A percentile compares a stretch with the other conserved stretches of the same genome.
These are phyloP conservation scores for Candida takata DNA, from an alignment of 805 yeast species.

Conservation along the genomic window DNA sequence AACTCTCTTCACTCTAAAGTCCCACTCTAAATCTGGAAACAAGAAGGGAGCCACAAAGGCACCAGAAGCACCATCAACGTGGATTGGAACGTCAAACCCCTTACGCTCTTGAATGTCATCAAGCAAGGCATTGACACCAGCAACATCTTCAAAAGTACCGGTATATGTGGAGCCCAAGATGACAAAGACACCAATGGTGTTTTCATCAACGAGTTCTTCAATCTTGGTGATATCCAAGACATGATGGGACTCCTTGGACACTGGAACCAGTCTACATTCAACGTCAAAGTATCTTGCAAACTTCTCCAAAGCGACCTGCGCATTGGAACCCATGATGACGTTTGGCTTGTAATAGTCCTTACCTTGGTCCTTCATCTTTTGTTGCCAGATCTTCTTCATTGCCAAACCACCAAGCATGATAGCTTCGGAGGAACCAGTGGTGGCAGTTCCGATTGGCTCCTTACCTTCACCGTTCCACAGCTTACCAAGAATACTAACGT, in stretches of 20 bases:
- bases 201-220: constrained; percentile 69
- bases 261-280: constrained; percentile 70
- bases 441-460: constrained; percentile 74
- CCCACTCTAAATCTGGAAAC: constrained; percentile 77
- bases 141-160: constrained; percentile 83
- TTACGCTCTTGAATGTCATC: constrained; percentile 62
- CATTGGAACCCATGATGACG: constrained; percentile 86
- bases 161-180: constrained; percentile 90
- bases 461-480: constrained; percentile 68
- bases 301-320: constrained; percentile 91
- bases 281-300: constrained; percentile 93
- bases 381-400: constrained; percentile 86
- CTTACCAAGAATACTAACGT: constrained; percentile 71
- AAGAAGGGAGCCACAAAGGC: constrained; percentile 83
- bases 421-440: constrained; percentile 93
- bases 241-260: constrained; percentile 52
- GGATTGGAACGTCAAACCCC: constrained; percentile 70
- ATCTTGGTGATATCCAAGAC: constrained; percentile 56
- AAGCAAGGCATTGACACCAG: constrained; percentile 50
- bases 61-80: constrained; percentile 92
- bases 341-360: constrained; percentile 63
- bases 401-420: constrained; percentile 92
- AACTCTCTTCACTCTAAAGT: constrained; percentile 71
- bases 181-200: constrained; percentile 86
- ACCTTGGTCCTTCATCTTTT: constrained; percentile 50